Conservation (phyloP, 2,329 filamentous ascomycete genomes). For the Exophiala sp. region DNA sequence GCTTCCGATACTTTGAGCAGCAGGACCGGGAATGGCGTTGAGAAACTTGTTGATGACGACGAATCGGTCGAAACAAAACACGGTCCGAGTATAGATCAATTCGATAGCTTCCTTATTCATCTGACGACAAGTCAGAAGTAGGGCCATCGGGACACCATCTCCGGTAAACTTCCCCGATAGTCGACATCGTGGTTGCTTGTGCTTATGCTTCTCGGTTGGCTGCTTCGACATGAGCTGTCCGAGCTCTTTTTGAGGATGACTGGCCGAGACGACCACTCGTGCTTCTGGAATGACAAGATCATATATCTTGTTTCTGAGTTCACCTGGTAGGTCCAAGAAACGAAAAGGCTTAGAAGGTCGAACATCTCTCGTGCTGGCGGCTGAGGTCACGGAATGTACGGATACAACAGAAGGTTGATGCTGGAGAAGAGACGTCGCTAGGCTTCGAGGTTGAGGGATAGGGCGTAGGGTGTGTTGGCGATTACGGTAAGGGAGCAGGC, state of each 20-base stretch:
- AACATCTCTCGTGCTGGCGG: neutral
- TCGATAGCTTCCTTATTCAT: constrained; percentile 25
- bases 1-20: constrained; percentile 38
- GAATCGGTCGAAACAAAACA: constrained; percentile 25
- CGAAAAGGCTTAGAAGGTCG: constrained; percentile 42
- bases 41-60: constrained; percentile 38
- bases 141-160: constrained; percentile 2
- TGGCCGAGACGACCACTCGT: constrained; percentile 19
- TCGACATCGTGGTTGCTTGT: constrained; percentile 19
- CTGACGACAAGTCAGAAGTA: constrained; percentile 26
- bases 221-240: constrained; percentile 12
- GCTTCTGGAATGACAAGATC: constrained; percentile 50
- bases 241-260: constrained; percentile 25
- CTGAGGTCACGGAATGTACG: neutral
- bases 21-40: constrained; percentile 37
- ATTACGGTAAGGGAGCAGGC: constrained; percentile 8
- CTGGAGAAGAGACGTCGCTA: neutral
- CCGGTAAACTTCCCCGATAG: constrained; percentile 10
- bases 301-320: constrained; percentile 66
- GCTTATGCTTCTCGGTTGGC: constrained; percentile 13
- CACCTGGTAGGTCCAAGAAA: constrained; percentile 62
- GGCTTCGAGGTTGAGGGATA: constrained; percentile 3
- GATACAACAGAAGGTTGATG: neutral
- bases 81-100: constrained; percentile 27
- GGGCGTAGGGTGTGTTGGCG: constrained; percentile 12